phyloP scores from a whole-genome alignment of 768 basidiomycete species.

The Mycena leptocephala region DNA sequence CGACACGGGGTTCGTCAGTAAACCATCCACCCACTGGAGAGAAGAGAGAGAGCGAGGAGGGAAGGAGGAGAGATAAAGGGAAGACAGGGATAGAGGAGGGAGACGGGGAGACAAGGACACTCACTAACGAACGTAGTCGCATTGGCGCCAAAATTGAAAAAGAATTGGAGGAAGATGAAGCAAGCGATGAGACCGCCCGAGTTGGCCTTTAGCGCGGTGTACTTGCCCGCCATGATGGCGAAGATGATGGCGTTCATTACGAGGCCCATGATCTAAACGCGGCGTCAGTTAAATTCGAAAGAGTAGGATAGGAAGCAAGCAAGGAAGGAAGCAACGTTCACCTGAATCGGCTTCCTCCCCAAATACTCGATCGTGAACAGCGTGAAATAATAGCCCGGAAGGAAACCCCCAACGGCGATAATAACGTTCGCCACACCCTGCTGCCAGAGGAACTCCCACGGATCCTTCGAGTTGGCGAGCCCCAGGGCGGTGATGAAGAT shows the following conservation, averaged over 20 bases:
- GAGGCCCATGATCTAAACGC: constrained; percentile 29
- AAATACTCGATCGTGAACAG: constrained; percentile 24
- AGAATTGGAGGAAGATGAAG: constrained; percentile 58
- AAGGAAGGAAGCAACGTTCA: no score
- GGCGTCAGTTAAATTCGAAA: no score
- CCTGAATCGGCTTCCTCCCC: constrained; percentile 28
- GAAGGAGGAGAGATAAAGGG: no score
- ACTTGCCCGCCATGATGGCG: constrained; percentile 31
- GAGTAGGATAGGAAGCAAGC: no score
- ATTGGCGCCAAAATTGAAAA: constrained; percentile 80
- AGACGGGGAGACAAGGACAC: not conserved
- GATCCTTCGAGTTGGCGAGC: constrained; percentile 30
- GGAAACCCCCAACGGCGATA: constrained; percentile 25
- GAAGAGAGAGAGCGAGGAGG: no score
- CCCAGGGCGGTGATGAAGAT: constrained; percentile 33
- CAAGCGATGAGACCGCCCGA: constrained; percentile 28
- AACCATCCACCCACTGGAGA: no score
- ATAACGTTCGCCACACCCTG: constrained; percentile 34
- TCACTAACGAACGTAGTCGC: constrained; percentile 69
- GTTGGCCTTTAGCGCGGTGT: constrained; percentile 13
- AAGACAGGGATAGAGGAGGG: not conserved
- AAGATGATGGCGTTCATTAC: constrained; percentile 27
- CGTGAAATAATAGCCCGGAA: not conserved
- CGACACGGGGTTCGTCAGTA: not conserved
- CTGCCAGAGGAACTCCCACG: constrained; percentile 36